phyloP scores from a whole-genome alignment of 1,139 yeast species.

The Candida tropicalis region DNA sequence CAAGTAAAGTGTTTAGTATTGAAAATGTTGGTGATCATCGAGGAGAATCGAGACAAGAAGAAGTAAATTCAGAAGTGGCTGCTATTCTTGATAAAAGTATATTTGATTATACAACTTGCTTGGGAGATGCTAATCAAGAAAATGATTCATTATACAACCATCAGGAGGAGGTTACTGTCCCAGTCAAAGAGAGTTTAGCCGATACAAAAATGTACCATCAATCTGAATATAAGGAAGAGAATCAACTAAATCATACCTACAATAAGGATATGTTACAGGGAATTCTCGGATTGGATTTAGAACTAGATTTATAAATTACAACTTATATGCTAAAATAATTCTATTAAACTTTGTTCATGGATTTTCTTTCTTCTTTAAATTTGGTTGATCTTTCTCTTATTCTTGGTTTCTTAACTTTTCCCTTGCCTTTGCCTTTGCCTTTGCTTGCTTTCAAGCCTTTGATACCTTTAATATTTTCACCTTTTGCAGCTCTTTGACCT shows the following conservation, averaged over 20 bases:
- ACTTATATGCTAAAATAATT: constrained; percentile 3
- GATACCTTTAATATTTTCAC: constrained; percentile 59
- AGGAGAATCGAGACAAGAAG: neutral
- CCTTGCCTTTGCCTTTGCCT: constrained; percentile 32
- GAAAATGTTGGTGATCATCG: neutral
- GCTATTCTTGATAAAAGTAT: neutral
- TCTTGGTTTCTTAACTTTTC: constrained; percentile 63
- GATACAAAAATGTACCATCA: no score
- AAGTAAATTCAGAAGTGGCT: neutral
- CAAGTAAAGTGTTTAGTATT: constrained; percentile 1
- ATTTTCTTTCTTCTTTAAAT: constrained; percentile 47
- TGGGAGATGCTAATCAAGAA: no score
- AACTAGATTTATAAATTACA: constrained; percentile 10
- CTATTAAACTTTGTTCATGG: constrained; percentile 22
- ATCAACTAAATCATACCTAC: neutral
- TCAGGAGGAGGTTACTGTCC: no score
- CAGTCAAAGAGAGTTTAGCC: no score
- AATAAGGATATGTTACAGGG: constrained; percentile 9
- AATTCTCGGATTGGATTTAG: constrained; percentile 13
- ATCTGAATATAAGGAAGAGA: no score
- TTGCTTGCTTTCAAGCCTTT: constrained; percentile 43
- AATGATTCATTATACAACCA: neutral
- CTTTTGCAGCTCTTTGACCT: constrained; percentile 81
- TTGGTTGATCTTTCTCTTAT: constrained; percentile 66
- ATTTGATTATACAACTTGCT: neutral